A percentile compares a stretch with the other conserved stretches of the same genome.
phyloP scores from a whole-genome alignment of 2,329 filamentous ascomycete genomes.

The Plenodomus lindquistii region DNA sequence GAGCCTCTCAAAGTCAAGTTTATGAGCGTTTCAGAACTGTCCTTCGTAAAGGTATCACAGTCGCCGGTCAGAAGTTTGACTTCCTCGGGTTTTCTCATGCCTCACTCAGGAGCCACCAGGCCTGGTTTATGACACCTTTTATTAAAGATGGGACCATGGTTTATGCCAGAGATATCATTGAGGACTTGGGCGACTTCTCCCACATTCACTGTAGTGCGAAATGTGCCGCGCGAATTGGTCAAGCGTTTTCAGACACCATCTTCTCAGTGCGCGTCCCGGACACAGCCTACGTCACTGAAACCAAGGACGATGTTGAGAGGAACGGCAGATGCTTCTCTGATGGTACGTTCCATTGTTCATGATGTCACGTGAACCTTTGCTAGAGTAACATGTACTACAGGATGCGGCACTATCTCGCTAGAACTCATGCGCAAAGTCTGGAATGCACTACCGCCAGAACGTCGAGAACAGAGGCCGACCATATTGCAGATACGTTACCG shows the following conservation, averaged over 20 bases:
- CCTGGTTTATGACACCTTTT: conserved; percentile 42
- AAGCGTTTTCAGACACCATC: conserved; percentile 79
- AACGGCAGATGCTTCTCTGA: conserved; percentile 72
- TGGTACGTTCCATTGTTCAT: conserved; percentile 48
- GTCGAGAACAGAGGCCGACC: conserved; percentile 49
- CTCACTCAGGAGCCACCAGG: conserved; percentile 33
- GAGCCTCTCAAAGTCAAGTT: conserved; percentile 28
- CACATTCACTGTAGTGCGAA: conserved; percentile 59
- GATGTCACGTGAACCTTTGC: background rate
- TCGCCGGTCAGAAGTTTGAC: conserved; percentile 32
- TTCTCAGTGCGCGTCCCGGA: conserved; percentile 59
- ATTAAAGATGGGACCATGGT: conserved; percentile 52
- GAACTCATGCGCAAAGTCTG: conserved; percentile 65
- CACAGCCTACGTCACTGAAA: conserved; percentile 52
- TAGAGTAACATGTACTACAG: background rate
- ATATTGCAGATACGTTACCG: conserved; percentile 69
- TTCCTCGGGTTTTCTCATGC: conserved; percentile 42
- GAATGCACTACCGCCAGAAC: conserved; percentile 54
- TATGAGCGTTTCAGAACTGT: conserved; percentile 60
- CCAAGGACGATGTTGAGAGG: conserved; percentile 59
- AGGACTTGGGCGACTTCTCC: conserved; percentile 44
- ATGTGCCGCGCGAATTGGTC: conserved; percentile 63
- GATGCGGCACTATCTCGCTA: conserved; percentile 70
- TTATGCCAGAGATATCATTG: conserved; percentile 56
- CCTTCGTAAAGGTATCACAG: conserved; percentile 59